Percentiles rank a stretch among this genome's conserved stretches.
These are phyloP conservation scores for Hyaloscypha bicolor DNA, from an alignment of 495 filamentous ascomycete species.

Conservation along the genomic window DNA sequence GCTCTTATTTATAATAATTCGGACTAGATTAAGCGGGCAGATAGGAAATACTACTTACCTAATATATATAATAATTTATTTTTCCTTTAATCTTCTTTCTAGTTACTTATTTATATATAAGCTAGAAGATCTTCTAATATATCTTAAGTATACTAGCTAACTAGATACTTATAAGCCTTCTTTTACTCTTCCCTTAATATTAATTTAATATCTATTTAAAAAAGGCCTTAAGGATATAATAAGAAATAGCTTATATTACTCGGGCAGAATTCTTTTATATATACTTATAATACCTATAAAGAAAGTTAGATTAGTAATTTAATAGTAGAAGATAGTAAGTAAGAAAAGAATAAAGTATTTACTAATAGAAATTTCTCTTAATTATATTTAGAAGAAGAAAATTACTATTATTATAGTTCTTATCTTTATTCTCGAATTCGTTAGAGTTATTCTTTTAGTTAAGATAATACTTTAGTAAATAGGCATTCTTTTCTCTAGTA, in stretches of 20 bases:
- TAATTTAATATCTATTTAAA: conserved; percentile 39
- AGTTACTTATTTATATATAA: conserved; percentile 48
- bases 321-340: conserved; percentile 15
- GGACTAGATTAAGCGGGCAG: conserved; percentile 13
- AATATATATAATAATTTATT: conserved; percentile 33
- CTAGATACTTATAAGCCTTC: conserved; percentile 36
- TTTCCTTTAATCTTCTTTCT: conserved; percentile 55
- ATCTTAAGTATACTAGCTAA: conserved; percentile 38
- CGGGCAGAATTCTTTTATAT: conserved; percentile 32
- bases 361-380: conserved; percentile 27
- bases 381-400: conserved; percentile 33
- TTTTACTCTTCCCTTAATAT: conserved; percentile 39
- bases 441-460: conserved; percentile 39
- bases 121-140: conserved; percentile 44
- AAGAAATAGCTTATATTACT: conserved; percentile 30
- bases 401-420: conserved; percentile 40
- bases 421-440: conserved; percentile 38
- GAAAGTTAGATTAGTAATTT: conserved; percentile 24
- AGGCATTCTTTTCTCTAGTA: conserved; percentile 33
- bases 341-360: conserved; percentile 27
- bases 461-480: conserved; percentile 42
- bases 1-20: conserved; percentile 10
- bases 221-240: conserved; percentile 34
- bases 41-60: conserved; percentile 30
- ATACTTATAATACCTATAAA: conserved; percentile 35